Percentiles rank a stretch among this genome's conserved stretches.
These are phyloP conservation scores for Fulvia fulva DNA, from an alignment of 2,329 filamentous ascomycete species.

Conservation along the genomic window DNA sequence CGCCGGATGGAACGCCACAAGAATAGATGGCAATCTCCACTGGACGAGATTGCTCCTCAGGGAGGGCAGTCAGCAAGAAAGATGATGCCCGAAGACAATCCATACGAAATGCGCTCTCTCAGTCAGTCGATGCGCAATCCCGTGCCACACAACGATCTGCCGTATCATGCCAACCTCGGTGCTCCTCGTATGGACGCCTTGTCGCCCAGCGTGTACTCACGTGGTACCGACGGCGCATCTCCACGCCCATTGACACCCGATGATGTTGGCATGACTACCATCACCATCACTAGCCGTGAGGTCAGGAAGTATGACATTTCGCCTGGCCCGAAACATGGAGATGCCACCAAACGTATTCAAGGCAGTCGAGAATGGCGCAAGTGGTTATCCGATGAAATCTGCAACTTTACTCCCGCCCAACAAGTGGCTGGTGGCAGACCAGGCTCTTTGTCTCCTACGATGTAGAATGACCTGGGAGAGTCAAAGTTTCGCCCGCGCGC, in stretches of 20 bases:
- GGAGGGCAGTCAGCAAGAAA: conserved; percentile 29
- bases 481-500: conserved; percentile 7
- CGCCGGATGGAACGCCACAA: conserved; percentile 37
- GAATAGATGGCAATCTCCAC: conserved; percentile 40
- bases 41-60: conserved; percentile 35
- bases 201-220: conserved; percentile 48
- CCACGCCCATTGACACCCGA: conserved; percentile 29
- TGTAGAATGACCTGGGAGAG: conserved; percentile 9
- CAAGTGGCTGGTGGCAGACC: not conserved
- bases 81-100: conserved; percentile 25
- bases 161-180: conserved; percentile 16
- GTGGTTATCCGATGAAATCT: conserved; percentile 46
- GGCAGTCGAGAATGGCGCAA: conserved; percentile 45
- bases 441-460: conserved; percentile 16
- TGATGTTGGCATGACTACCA: conserved; percentile 34
- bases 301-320: conserved; percentile 42
- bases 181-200: conserved; percentile 7
- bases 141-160: conserved; percentile 18
- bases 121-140: conserved; percentile 14
- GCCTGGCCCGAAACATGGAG: conserved; percentile 19
- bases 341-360: conserved; percentile 9
- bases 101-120: conserved; percentile 30
- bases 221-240: conserved; percentile 39
- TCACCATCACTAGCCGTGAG: conserved; percentile 43
- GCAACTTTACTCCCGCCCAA: conserved; percentile 21